These are phyloP conservation scores for Suillus spraguei DNA, from an alignment of 768 basidiomycete genomes.

Conservation along the genomic window DNA sequence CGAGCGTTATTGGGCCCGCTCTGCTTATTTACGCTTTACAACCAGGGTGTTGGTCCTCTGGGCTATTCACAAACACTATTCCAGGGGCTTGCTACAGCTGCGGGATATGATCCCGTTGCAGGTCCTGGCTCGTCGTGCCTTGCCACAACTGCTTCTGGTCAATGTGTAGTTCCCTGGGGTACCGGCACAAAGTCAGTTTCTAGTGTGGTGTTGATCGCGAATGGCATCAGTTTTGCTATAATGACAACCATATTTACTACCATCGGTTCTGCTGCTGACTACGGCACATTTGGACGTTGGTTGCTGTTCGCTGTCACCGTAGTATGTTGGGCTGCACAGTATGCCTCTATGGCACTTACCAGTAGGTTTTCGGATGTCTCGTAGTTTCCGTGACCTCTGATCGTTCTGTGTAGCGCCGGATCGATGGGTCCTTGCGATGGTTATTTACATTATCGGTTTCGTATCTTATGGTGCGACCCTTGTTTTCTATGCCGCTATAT, in stretches of 20 bases:
- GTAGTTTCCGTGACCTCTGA: neutral
- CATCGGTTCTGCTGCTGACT: slow-evolving; percentile 49
- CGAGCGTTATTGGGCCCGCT: neutral
- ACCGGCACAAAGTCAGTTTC: slow-evolving; percentile 73
- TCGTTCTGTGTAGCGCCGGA: slow-evolving; percentile 47
- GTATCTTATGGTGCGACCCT: slow-evolving; percentile 79
- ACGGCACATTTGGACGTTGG: slow-evolving; percentile 69
- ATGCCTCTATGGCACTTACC: slow-evolving; percentile 73
- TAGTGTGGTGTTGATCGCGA: slow-evolving; percentile 76
- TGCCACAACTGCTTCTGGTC: slow-evolving; percentile 58
- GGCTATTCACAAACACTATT: slow-evolving; percentile 75
- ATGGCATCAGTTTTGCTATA: slow-evolving; percentile 74
- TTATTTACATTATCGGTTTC: slow-evolving; percentile 77
- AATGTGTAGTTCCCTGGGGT: slow-evolving; percentile 80
- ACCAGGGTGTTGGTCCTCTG: slow-evolving; percentile 67
- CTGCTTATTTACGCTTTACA: neutral
- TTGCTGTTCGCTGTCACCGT: slow-evolving; percentile 69
- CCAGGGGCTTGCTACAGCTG: slow-evolving; percentile 67
- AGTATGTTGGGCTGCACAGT: slow-evolving; percentile 83
- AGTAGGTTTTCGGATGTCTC: slow-evolving; percentile 40
- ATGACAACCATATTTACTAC: slow-evolving; percentile 86
- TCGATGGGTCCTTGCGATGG: slow-evolving; percentile 79
- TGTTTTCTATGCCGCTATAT: slow-evolving; percentile 78
- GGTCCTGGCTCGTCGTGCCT: slow-evolving; percentile 74
- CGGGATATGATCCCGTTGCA: slow-evolving; percentile 72